Conservation (phyloP, 768 basidiomycete species). For the Auricularia sp. region DNA sequence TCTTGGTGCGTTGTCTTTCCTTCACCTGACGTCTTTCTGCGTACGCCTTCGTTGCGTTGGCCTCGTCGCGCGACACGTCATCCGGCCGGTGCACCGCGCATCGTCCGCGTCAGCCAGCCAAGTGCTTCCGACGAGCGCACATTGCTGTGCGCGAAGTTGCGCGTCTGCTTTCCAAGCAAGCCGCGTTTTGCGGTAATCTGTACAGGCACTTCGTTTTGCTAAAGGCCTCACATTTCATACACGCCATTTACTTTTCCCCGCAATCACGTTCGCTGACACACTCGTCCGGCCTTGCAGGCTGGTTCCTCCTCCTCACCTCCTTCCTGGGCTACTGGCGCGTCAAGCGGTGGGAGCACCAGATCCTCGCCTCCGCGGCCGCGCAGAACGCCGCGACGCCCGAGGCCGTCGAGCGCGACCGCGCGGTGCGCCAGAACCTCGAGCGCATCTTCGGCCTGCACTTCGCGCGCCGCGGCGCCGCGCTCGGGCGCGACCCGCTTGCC, state of each 20-base stretch:
- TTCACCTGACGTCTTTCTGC: conserved; percentile 64
- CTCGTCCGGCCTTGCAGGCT: conserved; percentile 25
- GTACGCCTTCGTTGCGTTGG: too few species aligned
- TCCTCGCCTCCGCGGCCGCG: conserved; percentile 35
- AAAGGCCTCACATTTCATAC: background rate
- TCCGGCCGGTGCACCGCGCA: too few species aligned
- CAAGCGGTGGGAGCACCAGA: conserved; percentile 72
- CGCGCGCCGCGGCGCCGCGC: background rate
- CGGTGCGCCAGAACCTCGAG: conserved; percentile 42
- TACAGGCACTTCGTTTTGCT: too few species aligned
- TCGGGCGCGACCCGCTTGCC: background rate
- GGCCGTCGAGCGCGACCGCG: conserved; percentile 42
- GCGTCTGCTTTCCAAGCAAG: too few species aligned
- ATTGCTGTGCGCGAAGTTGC: background rate
- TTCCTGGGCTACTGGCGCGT: conserved; percentile 74
- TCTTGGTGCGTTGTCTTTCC: conserved; percentile 68
- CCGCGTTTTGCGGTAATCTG: too few species aligned
- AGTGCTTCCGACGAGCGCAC: background rate
- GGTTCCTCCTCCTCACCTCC: conserved; percentile 86
- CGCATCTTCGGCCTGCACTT: conserved; percentile 41
- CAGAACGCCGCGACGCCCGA: conserved; percentile 28
- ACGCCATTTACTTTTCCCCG: too few species aligned
- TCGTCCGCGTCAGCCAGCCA: too few species aligned
- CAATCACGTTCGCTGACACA: conserved; percentile 16
- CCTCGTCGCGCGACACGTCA: too few species aligned